Percentiles rank a stretch among this genome's conserved stretches.
phyloP scores from a whole-genome alignment of 345 rosid genomes.

The Dipteronia dyeriana region DNA sequence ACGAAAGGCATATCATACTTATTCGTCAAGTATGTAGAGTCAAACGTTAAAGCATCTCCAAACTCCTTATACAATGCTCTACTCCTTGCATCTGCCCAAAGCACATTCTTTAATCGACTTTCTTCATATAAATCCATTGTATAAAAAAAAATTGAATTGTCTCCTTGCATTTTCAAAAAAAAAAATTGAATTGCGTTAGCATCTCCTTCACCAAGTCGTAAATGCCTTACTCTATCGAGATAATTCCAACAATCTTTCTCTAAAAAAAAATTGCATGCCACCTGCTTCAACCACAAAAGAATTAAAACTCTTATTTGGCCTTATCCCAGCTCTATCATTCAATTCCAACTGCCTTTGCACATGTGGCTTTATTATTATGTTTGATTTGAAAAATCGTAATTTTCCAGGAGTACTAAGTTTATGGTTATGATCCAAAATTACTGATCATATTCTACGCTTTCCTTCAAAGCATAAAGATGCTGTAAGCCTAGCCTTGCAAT shows the following conservation, averaged over 20 bases:
- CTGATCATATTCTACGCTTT: conserved; percentile 11
- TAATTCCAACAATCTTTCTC: background rate
- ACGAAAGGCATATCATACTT: too few species aligned
- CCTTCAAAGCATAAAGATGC: conserved; percentile 22
- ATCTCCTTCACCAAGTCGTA: conserved; percentile 18
- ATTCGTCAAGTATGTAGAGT: too few species aligned
- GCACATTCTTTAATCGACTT: background rate
- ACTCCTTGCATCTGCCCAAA: conserved; percentile 7
- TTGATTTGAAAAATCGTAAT: background rate
- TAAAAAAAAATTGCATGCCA: background rate
- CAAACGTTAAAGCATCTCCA: too few species aligned
- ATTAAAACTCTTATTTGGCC: background rate
- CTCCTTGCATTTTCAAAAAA: background rate
- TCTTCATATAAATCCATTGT: background rate
- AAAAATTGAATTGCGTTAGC: background rate
- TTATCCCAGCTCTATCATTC: too few species aligned
- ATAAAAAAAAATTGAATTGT: background rate
- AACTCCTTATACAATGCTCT: too few species aligned
- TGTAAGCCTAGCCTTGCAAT: conserved; percentile 29
- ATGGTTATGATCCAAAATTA: conserved; percentile 24
- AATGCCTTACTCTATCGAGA: background rate
- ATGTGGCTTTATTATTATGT: background rate
- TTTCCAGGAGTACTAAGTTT: conserved; percentile 9
- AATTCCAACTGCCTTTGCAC: too few species aligned
- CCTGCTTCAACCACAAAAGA: background rate